Base-by-base conservation (phyloP, 805 yeast species). In the Ogataea wickerhamii region DNA sequence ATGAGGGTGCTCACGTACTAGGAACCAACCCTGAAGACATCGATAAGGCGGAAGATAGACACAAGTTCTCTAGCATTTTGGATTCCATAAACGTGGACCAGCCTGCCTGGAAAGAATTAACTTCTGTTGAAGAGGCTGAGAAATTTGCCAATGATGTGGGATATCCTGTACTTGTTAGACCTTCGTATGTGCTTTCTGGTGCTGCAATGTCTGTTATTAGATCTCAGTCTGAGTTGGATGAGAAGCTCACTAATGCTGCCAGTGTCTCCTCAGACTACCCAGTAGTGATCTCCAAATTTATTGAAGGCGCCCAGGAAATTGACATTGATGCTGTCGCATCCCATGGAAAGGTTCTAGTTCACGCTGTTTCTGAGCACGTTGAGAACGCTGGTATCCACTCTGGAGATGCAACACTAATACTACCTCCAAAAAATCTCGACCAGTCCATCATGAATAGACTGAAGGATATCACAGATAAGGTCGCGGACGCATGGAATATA, bases 331-430 rank as follows among this genome's bases (percentile, higher is more conserved):
- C 88, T 44, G 98, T 91, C 58, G 98, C 98, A 31, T 68, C 77
- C 53, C 73, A 88, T 40, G 98, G 98, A 55, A 66, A 79, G 55
- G 87, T 91, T 38, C 68, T 91, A 36, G 94, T 91, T 41, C 98
- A 91, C 64, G 98, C 96, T 43, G 85, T 91, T 43, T 86, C 96
- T 48, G 98, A 93, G 67, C 98, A 91, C 64, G 95, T 89, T 57
- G 98, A 91, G 69, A 88, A 89, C 57, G 98, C 98, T 7, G 98
- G 98, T 73, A 84, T 93, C 42, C 98, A 91, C 70, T 89, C 97
- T 36, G 98, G 98, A 66, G 98, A 91, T 67, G 98, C 98, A 38
- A 88, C 98, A 21, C 77, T 91, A 57, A 80, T 91, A 35, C 74
- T 93, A 43, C 98, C 98, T 43, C 98, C 98, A 19, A 95, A 82